These are phyloP conservation scores for Halenospora varia DNA, from an alignment of 495 filamentous ascomycete species.

Conservation along the genomic window DNA sequence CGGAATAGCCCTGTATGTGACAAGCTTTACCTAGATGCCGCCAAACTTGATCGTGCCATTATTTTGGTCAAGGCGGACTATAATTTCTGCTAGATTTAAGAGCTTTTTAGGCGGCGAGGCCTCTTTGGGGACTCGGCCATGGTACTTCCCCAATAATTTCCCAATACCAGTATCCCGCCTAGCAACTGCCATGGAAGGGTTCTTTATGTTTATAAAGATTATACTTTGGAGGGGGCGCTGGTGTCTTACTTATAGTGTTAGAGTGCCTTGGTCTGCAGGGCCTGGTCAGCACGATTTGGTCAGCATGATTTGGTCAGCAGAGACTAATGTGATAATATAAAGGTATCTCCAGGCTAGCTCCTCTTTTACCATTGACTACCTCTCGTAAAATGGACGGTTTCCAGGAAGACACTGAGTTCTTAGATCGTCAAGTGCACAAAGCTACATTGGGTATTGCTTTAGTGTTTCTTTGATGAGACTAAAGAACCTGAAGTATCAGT, in stretches of 20 bases:
- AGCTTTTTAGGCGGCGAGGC: no score
- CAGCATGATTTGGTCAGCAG: conserved; percentile 5
- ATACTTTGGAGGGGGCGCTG: background rate
- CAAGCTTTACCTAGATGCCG: background rate
- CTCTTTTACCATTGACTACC: no score
- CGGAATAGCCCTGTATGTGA: background rate
- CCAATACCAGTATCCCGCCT: background rate
- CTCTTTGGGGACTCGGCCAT: no score
- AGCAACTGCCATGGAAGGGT: background rate
- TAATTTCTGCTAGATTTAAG: background rate
- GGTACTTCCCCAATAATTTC: background rate
- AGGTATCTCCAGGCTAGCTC: no score
- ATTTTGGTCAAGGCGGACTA: background rate
- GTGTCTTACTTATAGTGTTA: conserved; percentile 5
- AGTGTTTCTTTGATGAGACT: conserved; percentile 10
- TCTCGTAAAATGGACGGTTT: background rate
- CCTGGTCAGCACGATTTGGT: conserved; percentile 1
- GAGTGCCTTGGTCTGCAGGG: no score
- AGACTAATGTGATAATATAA: background rate
- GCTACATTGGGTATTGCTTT: conserved; percentile 5
- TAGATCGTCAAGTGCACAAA: conserved; percentile 2
- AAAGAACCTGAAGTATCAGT: conserved; percentile 8
- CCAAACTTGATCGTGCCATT: background rate
- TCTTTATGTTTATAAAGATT: conserved; percentile 2
- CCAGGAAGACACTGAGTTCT: conserved; percentile 6